These are phyloP conservation scores for Sicyos baderoa DNA, from an alignment of 306 rosid species.

Conservation along the genomic window DNA sequence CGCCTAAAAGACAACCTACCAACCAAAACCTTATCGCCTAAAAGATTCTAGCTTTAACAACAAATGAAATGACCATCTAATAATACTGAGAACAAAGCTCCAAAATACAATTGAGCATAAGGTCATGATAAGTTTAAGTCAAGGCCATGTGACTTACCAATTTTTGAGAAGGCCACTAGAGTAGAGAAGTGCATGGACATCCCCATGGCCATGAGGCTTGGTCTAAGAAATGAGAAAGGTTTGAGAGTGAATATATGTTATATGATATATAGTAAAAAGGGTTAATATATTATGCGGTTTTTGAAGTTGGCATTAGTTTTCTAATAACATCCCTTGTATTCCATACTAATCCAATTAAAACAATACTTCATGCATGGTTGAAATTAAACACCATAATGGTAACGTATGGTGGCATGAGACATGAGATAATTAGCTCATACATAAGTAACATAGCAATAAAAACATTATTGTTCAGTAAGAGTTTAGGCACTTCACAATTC, in stretches of 20 bases:
- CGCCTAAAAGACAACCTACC: too few species aligned
- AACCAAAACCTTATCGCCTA: background rate
- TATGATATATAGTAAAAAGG: background rate
- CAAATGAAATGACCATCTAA: background rate
- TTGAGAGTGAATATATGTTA: constrained; percentile 14
- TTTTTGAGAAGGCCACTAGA: constrained; percentile 77
- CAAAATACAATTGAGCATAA: background rate
- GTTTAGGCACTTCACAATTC: background rate
- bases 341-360: background rate
- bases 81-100: background rate
- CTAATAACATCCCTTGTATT: background rate
- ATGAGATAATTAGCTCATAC: background rate
- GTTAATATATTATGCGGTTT: background rate
- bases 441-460: background rate
- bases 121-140: constrained; percentile 16
- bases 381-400: background rate
- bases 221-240: constrained; percentile 48
- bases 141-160: constrained; percentile 50
- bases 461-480: background rate
- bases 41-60: background rate
- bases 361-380: background rate
- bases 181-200: constrained; percentile 86
- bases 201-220: constrained; percentile 99
- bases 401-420: background rate
- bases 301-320: background rate